Base-by-base conservation (phyloP, 2,329 filamentous ascomycete genomes). In the Zymoseptoria pseudotritici region DNA sequence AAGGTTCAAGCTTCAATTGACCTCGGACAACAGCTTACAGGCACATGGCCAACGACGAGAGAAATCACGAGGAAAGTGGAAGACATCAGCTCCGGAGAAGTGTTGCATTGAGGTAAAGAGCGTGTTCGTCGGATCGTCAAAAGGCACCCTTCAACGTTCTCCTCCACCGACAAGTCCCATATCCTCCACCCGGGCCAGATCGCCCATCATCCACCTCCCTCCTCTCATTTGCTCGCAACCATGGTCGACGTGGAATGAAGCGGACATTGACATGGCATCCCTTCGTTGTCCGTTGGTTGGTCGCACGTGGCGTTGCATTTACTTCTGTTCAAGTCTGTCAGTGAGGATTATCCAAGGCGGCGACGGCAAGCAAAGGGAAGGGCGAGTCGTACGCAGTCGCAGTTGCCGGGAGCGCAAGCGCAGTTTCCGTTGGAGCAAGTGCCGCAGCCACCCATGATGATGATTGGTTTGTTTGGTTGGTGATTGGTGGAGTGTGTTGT, bases 361-460 rank as follows among this genome's bases (percentile, higher is more conserved):
- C 24, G 54, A 36, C 20, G 36, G 52, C 42, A 51, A 26, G 51
- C 24, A 54, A 22, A 24, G 22, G 31, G 36, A 22, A 50, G 19
- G 36, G 36, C 13, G 10, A 17, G 49, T 66, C 69, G 56, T 66
- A 70, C 69, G 70, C 70, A 72, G 60, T 55, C 66, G 70, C 70
- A 72, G 64, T 59, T 65, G 55, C 63, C 65, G 59, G 50, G 56
- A 20, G 64, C 62, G 65, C 69, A 71, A 54, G 58, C 57, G 66
- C 69, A 71, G 62, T 59, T 61, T 56, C 62, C 58, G 67, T 70
- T 71, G 61, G 65, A 67, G 69, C 67, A 70, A 58, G 64, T 58
- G 50, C 61, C 61, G 63, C 69, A 72, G 62, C 66, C 63, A 65
- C 67, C 70, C 70, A 71, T 72, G 56, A 58, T 71, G 65, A 68